These are phyloP conservation scores for Pelagophyceae sp. DNA, from an alignment of 352 stramenopile genomes.

Conservation along the genomic window DNA sequence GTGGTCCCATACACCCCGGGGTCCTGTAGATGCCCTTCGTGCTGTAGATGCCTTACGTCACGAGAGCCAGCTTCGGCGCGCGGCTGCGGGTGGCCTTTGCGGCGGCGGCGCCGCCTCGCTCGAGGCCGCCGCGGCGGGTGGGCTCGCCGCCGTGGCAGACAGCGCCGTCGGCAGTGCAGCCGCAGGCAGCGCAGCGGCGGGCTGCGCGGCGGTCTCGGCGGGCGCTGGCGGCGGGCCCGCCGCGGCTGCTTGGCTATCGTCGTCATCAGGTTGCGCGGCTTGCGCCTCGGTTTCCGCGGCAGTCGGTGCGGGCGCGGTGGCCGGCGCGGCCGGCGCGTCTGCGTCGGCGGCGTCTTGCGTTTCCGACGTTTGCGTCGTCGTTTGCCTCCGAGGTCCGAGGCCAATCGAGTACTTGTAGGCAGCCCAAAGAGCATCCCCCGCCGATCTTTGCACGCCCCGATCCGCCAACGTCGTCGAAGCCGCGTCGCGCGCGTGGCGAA, in stretches of 20 bases:
- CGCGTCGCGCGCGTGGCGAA: not conserved
- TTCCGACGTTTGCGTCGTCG: not conserved
- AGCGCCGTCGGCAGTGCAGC: too few relatives aligned
- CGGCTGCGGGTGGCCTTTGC: too few relatives aligned
- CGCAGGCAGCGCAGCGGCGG: too few relatives aligned
- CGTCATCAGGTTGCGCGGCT: not conserved
- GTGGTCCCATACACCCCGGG: too few relatives aligned
- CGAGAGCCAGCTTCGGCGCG: too few relatives aligned
- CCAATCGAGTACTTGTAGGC: slow-evolving; percentile 20
- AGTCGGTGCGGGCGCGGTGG: not conserved
- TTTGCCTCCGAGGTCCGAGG: not conserved
- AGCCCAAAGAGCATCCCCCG: slow-evolving; percentile 12
- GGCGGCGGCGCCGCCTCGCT: too few relatives aligned
- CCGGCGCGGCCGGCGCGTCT: not conserved
- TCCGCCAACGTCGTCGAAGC: not conserved
- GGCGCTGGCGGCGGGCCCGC: not conserved
- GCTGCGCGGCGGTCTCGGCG: not conserved
- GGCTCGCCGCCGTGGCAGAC: too few relatives aligned
- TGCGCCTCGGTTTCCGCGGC: not conserved
- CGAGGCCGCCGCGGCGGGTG: too few relatives aligned
- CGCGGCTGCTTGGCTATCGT: too few relatives aligned
- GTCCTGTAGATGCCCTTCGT: too few relatives aligned
- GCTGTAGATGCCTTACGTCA: too few relatives aligned
- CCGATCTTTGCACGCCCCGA: not conserved
- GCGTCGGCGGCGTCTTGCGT: not conserved